Conservation (phyloP, 2,329 filamentous ascomycete genomes). For the Colletotrichum ledebouriae region DNA sequence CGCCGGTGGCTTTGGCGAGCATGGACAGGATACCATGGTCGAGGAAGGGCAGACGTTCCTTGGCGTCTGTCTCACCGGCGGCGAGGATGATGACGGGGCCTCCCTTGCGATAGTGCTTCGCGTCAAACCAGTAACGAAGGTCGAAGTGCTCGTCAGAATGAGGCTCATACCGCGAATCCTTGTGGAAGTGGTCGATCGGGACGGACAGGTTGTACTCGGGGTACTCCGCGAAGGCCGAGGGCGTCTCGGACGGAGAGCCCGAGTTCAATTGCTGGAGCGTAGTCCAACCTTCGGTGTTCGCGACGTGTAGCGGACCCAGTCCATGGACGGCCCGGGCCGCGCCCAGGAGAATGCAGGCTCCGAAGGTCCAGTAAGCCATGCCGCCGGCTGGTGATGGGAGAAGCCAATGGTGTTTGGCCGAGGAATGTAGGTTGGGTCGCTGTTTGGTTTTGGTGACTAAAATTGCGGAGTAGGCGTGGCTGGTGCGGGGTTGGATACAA, state of each 20-base stretch:
- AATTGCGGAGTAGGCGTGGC: slow-evolving; percentile 12
- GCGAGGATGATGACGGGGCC: slow-evolving; percentile 86
- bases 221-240: slow-evolving; percentile 46
- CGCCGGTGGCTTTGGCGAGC: slow-evolving; percentile 77
- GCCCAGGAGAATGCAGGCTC: slow-evolving; percentile 30
- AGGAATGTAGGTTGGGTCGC: slow-evolving; percentile 14
- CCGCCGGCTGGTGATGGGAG: slow-evolving; percentile 18
- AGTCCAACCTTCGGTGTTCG: slow-evolving; percentile 24
- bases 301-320: slow-evolving; percentile 24
- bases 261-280: slow-evolving; percentile 27
- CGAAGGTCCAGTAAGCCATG: slow-evolving; percentile 31
- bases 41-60: slow-evolving; percentile 75
- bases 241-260: neutral
- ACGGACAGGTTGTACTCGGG: slow-evolving; percentile 59
- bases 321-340: slow-evolving; percentile 26
- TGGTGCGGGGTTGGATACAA: slow-evolving; percentile 26
- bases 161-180: slow-evolving; percentile 82
- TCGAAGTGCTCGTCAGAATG: slow-evolving; percentile 77
- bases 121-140: slow-evolving; percentile 88
- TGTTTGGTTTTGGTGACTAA: slow-evolving; percentile 37
- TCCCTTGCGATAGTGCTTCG: slow-evolving; percentile 78
- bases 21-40: slow-evolving; percentile 83
- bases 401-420: slow-evolving; percentile 28
- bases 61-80: slow-evolving; percentile 76
- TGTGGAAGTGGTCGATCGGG: slow-evolving; percentile 85